Evolutionary conservation across 202 grass and related monocot species (phyloP).

Genomic region (Eragrostis tef): DNA sequence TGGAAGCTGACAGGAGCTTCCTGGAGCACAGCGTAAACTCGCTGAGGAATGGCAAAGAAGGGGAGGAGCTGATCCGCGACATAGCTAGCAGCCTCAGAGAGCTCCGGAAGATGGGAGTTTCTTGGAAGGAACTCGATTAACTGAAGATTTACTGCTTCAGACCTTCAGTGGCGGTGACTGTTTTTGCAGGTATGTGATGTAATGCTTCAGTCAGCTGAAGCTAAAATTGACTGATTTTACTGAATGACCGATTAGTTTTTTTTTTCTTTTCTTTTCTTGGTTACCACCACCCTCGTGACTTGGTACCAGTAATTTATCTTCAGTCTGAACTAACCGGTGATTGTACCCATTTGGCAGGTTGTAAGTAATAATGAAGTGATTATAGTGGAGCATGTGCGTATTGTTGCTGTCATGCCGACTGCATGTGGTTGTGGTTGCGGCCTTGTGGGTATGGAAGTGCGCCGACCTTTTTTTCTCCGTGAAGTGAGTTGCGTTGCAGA

Average conservation of each 20-base stretch:
- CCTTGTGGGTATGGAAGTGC: conserved; percentile 5
- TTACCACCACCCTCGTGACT: too few relatives aligned
- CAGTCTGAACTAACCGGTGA: neutral
- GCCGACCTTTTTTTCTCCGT: conserved; percentile 22
- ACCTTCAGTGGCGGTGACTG: neutral
- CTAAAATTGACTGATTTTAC: neutral
- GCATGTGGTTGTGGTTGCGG: neutral
- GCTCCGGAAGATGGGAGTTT: conserved; percentile 60
- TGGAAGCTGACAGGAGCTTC: conserved; percentile 80
- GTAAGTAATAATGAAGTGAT: conserved; percentile 36
- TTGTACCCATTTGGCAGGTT: conserved; percentile 34
- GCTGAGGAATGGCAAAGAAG: conserved; percentile 65
- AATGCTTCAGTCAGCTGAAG: neutral
- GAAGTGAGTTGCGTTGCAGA: neutral
- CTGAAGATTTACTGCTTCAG: conserved; percentile 33
- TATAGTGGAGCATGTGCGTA: conserved; percentile 13
- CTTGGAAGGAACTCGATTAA: conserved; percentile 53
- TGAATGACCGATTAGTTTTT: too few relatives aligned
- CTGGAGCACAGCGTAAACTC: conserved; percentile 86
- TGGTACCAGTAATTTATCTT: neutral
- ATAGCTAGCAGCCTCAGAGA: conserved; percentile 67
- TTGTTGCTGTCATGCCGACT: conserved; percentile 30
- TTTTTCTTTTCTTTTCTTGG: too few relatives aligned
- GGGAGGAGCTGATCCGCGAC: conserved; percentile 66
- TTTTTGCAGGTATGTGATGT: conserved; percentile 43